Base-by-base conservation (phyloP, 805 yeast species). In the Candida cerambycidarum region DNA sequence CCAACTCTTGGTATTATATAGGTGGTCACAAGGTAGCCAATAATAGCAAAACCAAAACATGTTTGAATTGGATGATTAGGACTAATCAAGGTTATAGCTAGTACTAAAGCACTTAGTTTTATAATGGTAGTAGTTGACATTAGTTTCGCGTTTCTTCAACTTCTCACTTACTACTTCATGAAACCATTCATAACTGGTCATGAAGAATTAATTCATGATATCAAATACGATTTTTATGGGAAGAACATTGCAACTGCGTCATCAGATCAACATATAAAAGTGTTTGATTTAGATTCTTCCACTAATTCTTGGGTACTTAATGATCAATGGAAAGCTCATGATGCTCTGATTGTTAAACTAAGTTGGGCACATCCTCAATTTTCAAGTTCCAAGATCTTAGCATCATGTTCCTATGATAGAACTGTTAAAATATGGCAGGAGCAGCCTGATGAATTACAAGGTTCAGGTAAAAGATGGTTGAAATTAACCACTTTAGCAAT, bases 301-400 rank as follows among this genome's bases (percentile, higher is more conserved):
- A 74, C 83, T 1, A 78, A 76, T n/a, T 75, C 80, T 14, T 93
- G 98, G 98, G 78, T 78, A 14, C 65, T 87, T 43, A 82, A 83
- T 55, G 97, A 92, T 62, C 82, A 86, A 37, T 93, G 97, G 95
- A 86, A 85, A 52, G 98, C 98, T 0, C 99, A 93, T 59, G 97
- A 93, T 54, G 82, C 95, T 6, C 79, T 89, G 44, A 79, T 93
- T 18, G 85, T 89, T 15, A 79, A 84, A 52, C 72, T 93, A 8
- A 80, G 82, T 36, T 93, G 97, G 95, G 97, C 98, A 0, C 85
- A 88, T 39, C 99, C 99, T 1, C 95, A 92, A 61, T 89, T 81
- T 62, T 62, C 68, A 18, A 63, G 65, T 45, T 95, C 96, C 7
- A 87, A 87, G 56, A 69, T 93, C 3, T 63, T 93, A 17, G 95